Evolutionary conservation across 352 stramenopile species (phyloP).

Genomic region (Phytophthora sansomeana): DNA sequence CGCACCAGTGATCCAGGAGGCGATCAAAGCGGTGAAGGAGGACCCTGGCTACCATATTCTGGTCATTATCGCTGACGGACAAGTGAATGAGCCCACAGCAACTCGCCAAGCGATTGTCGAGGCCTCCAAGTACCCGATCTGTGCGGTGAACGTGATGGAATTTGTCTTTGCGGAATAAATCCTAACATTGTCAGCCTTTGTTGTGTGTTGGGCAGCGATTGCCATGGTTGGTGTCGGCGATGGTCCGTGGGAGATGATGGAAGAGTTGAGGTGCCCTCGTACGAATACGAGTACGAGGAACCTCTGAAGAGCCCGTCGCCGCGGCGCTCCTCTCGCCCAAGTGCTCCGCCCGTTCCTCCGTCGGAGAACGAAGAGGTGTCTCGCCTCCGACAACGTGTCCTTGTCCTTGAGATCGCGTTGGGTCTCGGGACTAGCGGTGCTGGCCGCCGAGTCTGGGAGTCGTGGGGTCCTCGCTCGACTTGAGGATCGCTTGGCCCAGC

Average conservation of each 20-base stretch:
- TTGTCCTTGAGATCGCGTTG: no score
- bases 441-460: no score
- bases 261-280: no score
- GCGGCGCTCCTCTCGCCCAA: no score
- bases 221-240: constrained; percentile 78
- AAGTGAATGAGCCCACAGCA: constrained; percentile 71
- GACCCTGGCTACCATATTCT: constrained; percentile 78
- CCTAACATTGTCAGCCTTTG: not conserved
- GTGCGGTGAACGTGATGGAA: constrained; percentile 31
- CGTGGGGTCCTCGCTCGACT: no score
- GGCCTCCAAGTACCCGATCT: constrained; percentile 77
- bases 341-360: no score
- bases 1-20: constrained; percentile 62
- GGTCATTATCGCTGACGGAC: constrained; percentile 79
- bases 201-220: constrained; percentile 34
- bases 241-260: constrained; percentile 84
- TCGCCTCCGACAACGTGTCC: no score
- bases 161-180: not conserved
- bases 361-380: no score
- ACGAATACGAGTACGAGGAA: no score
- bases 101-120: constrained; percentile 76
- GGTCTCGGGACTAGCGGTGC: no score
- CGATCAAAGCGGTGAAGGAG: constrained; percentile 55
- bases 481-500: no score
- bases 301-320: no score